Evolutionary conservation across 768 basidiomycete genomes (phyloP).

Genomic region (Suillus clintonianus): DNA sequence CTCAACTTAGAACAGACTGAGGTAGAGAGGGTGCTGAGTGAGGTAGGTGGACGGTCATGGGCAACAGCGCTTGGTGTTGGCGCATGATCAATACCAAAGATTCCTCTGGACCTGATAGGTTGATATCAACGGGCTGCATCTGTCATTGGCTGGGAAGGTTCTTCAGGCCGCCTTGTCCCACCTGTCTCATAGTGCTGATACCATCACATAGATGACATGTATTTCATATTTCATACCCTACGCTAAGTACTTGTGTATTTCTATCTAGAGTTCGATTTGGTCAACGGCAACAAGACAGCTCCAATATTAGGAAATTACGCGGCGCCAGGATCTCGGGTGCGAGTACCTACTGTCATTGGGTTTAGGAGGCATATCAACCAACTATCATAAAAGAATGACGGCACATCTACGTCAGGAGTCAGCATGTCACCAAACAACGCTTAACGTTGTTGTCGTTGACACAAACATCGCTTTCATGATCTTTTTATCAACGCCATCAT

Average conservation of each 20-base stretch:
- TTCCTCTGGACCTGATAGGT: not conserved
- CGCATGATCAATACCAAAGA: not conserved
- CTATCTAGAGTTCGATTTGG: not conserved
- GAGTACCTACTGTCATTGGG: not conserved
- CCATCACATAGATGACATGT: not conserved
- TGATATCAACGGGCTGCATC: not conserved
- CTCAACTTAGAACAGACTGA: conserved; percentile 85
- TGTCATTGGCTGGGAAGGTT: not conserved
- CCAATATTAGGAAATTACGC: not conserved
- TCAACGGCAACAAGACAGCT: not conserved
- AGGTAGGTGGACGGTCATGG: conserved; percentile 73
- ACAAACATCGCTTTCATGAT: not conserved
- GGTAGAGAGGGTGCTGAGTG: conserved; percentile 82
- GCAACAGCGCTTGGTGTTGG: conserved; percentile 46
- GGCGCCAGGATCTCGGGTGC: not conserved
- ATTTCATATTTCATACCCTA: not conserved
- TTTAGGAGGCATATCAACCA: not conserved
- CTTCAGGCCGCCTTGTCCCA: not conserved
- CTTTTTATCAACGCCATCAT: not conserved
- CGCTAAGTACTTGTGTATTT: not conserved
- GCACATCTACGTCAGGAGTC: not conserved
- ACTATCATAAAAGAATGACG: not conserved
- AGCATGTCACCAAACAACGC: not conserved
- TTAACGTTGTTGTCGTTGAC: not conserved
- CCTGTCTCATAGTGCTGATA: not conserved